Conservation (phyloP, 1,139 yeast genomes). For the Candida glucosophila region DNA sequence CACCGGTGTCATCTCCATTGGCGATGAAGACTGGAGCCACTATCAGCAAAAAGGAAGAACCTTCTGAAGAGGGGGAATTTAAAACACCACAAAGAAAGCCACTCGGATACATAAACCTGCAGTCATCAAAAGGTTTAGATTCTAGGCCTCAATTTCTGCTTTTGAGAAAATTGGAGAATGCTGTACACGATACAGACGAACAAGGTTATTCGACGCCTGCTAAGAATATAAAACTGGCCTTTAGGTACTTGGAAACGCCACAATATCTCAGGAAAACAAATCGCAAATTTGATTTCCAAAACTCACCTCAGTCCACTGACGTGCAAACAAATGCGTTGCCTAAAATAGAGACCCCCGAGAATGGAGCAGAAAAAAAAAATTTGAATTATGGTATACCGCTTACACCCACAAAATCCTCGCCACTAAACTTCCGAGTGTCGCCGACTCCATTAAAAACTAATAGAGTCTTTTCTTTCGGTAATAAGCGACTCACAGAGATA, state of each 20-base stretch:
- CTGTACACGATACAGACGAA: too few relatives aligned
- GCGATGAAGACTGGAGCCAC: constrained; percentile 6
- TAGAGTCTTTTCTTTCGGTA: constrained; percentile 18
- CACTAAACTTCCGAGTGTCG: constrained; percentile 25
- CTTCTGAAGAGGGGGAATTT: constrained; percentile 10
- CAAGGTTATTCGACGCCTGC: too few relatives aligned
- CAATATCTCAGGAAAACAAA: constrained; percentile 20
- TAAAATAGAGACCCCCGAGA: too few relatives aligned
- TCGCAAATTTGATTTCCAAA: constrained; percentile 15
- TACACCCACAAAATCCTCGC: constrained; percentile 7
- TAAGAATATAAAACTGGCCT: constrained; percentile 1
- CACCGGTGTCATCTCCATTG: constrained; percentile 40
- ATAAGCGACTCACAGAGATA: constrained; percentile 24
- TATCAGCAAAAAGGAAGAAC: neutral
- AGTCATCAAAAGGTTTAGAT: neutral
- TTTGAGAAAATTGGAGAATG: neutral
- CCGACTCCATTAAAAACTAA: constrained; percentile 39
- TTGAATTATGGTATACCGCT: constrained; percentile 4
- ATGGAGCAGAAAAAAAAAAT: too few relatives aligned
- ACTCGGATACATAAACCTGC: constrained; percentile 7
- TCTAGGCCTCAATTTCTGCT: neutral
- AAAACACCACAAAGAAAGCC: constrained; percentile 26
- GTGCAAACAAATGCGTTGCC: too few relatives aligned
- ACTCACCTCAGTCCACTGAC: too few relatives aligned
- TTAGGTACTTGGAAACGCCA: constrained; percentile 20